Base-by-base conservation (phyloP, 1,139 yeast genomes). In the Debaryomycetaceae sp. region DNA sequence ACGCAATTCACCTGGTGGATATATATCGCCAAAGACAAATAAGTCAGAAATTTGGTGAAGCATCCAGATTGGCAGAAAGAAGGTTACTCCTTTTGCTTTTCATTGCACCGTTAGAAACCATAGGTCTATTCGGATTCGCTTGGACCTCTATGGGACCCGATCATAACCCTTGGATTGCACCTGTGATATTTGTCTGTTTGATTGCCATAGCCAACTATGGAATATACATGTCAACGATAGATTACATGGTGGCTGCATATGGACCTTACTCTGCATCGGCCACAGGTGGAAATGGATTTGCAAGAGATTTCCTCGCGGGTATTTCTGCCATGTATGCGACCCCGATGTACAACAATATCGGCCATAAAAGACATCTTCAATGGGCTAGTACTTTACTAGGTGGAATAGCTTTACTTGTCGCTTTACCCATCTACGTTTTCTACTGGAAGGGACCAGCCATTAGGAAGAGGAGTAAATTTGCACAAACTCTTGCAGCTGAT, bases 221-320 rank as follows among this genome's bases (percentile, higher is more conserved):
- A 33, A 65, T 65, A 41, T 65, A 65, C 49, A 61, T 63, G 67
- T 56, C 68, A 14, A 65, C 71, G 15, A 63, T 65, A 38, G 70
- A 65, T 50, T 65, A 63, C 42, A 63, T 65, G 70, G 55, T 64
- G 33, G 65, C 64, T 4, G 64, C 68, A n/a, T 65, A 65, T 41
- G 69, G 68, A 6, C 65, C 63, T n/a, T 64, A 64, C 45, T 59
- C 69, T 24, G 68, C 70, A 3, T 65, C 70, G 13, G 70, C 70
- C 6, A 65, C 71, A 5, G 70, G 70, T 15, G 71, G 71, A 34
- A 65, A 65, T 42, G 71, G 69, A 6, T 63, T 64, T 44, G 65
- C 71, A n/a, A 51, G 71, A 43, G 71, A 65, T 43, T 59, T 65
- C 37, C 50, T 65, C 36, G 69, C 70, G 1, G 71, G 71, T 47